phyloP scores from a whole-genome alignment of 768 basidiomycete species.

The Sporobolomyces pararoseus region DNA sequence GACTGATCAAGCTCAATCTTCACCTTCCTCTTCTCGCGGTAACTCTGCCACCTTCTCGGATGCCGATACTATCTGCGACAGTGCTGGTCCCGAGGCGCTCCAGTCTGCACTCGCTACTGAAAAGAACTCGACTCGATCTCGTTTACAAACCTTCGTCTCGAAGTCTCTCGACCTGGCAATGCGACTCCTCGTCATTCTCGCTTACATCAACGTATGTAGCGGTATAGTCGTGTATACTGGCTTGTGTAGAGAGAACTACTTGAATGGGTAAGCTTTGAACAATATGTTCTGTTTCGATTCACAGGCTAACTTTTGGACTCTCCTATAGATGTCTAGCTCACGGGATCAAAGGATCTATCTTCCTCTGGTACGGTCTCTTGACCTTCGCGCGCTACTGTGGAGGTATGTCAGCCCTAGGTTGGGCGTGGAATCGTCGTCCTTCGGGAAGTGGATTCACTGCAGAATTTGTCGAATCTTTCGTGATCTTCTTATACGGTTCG shows the following conservation, averaged over 20 bases:
- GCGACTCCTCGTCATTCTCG: slow-evolving; percentile 66
- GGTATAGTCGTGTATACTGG: slow-evolving; percentile 82
- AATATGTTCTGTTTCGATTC: neutral
- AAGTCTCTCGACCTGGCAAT: slow-evolving; percentile 52
- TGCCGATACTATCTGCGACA: slow-evolving; percentile 36
- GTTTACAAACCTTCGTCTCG: neutral
- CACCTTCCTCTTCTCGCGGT: neutral
- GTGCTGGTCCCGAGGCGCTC: slow-evolving; percentile 27
- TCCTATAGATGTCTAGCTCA: slow-evolving; percentile 74
- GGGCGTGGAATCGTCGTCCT: slow-evolving; percentile 85
- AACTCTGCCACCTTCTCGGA: slow-evolving; percentile 29
- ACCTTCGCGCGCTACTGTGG: slow-evolving; percentile 94
- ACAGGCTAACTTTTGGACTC: neutral
- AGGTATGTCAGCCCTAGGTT: slow-evolving; percentile 76
- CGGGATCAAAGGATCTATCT: slow-evolving; percentile 75
- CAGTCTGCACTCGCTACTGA: neutral
- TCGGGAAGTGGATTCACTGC: slow-evolving; percentile 44
- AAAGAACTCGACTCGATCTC: slow-evolving; percentile 4
- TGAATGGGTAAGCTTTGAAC: slow-evolving; percentile 62
- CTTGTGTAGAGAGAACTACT: slow-evolving; percentile 70
- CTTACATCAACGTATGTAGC: slow-evolving; percentile 61
- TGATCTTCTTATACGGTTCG: slow-evolving; percentile 79
- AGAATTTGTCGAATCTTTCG: slow-evolving; percentile 50
- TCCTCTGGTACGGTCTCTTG: slow-evolving; percentile 83
- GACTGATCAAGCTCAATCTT: neutral